phyloP scores from a whole-genome alignment of 2,329 filamentous ascomycete species.

The Ophiostoma australiae region DNA sequence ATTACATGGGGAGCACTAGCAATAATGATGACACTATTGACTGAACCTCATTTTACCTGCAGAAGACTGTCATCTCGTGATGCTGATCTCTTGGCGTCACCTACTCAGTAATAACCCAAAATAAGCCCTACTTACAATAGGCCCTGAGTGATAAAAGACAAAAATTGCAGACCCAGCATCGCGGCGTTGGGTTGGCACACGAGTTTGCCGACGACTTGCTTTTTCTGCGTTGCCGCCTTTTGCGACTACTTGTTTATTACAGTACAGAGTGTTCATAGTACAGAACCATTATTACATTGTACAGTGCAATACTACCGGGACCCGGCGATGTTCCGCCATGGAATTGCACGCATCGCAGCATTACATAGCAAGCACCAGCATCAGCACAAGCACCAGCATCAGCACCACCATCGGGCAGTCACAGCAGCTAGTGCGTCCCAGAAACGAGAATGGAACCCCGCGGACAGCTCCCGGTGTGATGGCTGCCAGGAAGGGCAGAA shows the following conservation, averaged over 20 bases:
- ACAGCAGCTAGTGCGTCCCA: background rate
- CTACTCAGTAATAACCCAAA: background rate
- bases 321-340: background rate
- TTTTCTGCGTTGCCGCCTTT: background rate
- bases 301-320: too few species aligned
- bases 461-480: conserved; percentile 4
- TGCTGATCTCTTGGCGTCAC: background rate
- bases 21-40: background rate
- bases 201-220: background rate
- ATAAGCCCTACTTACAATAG: too few species aligned
- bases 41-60: background rate
- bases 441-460: background rate
- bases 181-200: background rate
- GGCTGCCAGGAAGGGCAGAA: background rate
- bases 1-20: background rate
- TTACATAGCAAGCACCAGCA: too few species aligned
- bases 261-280: background rate
- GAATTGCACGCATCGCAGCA: too few species aligned
- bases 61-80: background rate
- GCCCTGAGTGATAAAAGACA: background rate
- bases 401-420: too few species aligned
- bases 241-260: background rate
- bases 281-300: too few species aligned
- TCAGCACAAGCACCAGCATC: background rate
- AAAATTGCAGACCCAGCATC: background rate